phyloP scores from a whole-genome alignment of 225 moss, liverwort and hornwort genomes.

The Antitrichia curtipendula region DNA sequence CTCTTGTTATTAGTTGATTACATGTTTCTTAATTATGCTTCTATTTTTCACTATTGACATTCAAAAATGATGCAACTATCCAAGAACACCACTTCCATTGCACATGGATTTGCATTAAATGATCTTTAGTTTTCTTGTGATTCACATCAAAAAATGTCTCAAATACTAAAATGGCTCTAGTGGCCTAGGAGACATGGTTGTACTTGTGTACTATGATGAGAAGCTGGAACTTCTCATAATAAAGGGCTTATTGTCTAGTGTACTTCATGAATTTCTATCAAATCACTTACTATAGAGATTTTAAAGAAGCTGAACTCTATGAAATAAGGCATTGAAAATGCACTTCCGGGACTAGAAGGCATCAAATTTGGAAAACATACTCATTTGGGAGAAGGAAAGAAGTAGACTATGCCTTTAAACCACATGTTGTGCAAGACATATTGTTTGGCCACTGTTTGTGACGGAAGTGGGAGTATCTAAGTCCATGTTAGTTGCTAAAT shows the following conservation, averaged over 20 bases:
- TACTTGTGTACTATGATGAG: too few relatives aligned
- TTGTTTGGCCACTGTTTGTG: background rate
- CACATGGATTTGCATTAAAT: background rate
- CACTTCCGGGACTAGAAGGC: too few relatives aligned
- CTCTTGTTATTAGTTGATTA: background rate
- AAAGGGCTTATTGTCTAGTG: too few relatives aligned
- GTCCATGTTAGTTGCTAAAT: background rate
- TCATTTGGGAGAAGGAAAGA: too few relatives aligned
- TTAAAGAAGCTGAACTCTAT: too few relatives aligned
- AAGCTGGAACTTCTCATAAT: background rate
- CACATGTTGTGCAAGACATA: accelerated
- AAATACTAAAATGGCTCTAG: background rate
- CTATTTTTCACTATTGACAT: background rate
- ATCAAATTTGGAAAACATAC: too few relatives aligned
- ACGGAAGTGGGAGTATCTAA: background rate
- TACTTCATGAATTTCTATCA: too few relatives aligned
- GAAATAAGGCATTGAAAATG: too few relatives aligned
- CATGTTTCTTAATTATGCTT: background rate
- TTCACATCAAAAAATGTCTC: background rate
- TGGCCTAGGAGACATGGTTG: too few relatives aligned
- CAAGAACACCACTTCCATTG: background rate
- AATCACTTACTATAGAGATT: too few relatives aligned
- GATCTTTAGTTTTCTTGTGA: background rate
- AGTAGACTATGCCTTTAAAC: background rate
- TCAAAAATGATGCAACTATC: background rate